These are phyloP conservation scores for Chlamydomonas reinhardtii DNA, from an alignment of 163 green algal genomes.

Conservation along the genomic window DNA sequence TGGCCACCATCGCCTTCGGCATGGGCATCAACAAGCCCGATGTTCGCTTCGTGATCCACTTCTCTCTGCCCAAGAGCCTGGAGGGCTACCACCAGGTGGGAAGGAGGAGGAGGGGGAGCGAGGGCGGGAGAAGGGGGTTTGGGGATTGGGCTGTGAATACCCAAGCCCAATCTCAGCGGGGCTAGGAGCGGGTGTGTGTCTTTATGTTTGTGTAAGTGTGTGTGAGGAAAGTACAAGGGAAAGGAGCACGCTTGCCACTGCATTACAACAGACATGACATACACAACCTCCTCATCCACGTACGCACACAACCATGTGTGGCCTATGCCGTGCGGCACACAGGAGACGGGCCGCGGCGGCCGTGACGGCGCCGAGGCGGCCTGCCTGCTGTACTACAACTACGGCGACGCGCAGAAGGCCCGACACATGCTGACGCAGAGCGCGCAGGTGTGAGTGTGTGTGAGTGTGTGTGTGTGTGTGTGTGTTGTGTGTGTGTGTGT, in stretches of 20 bases:
- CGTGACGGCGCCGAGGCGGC: constrained; percentile 77
- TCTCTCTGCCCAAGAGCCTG: constrained; percentile 90
- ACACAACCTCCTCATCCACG: too few species aligned
- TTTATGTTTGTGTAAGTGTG: too few species aligned
- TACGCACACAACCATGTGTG: neutral
- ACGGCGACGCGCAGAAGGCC: constrained; percentile 74
- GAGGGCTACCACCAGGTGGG: constrained; percentile 86
- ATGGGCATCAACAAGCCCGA: constrained; percentile 96
- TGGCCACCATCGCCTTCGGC: constrained; percentile 95
- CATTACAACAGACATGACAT: too few species aligned
- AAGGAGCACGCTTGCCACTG: too few species aligned
- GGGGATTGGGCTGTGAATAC: too few species aligned
- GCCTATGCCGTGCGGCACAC: neutral
- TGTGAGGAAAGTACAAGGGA: too few species aligned
- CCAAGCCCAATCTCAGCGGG: too few species aligned
- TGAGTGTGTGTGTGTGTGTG: too few species aligned
- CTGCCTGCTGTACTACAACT: constrained; percentile 92
- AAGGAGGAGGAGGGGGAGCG: constrained; percentile 2
- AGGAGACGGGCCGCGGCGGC: constrained; percentile 77
- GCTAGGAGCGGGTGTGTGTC: too few species aligned
- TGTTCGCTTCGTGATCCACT: constrained; percentile 96
- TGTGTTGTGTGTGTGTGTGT: too few species aligned
- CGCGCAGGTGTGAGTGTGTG: constrained; percentile 46
- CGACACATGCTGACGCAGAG: constrained; percentile 83
- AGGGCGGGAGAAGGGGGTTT: neutral